Evolutionary conservation across 192 early-diverging fungal genomes (phyloP).

Genomic region (Ramicandelaber brevisporus): DNA sequence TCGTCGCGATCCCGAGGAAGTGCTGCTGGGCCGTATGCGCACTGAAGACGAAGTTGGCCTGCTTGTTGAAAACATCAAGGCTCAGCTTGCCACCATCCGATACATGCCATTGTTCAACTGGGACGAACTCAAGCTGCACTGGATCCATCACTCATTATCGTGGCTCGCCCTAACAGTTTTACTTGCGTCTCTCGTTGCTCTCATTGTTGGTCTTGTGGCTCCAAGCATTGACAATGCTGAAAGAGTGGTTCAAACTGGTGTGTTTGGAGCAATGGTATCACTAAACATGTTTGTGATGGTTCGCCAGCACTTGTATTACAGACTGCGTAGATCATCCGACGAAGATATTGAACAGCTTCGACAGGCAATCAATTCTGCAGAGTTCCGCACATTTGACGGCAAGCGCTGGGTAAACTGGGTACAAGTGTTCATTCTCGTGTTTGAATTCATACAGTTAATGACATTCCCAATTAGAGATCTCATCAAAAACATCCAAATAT

Average conservation of each 20-base stretch:
- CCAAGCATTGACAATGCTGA: too few species aligned
- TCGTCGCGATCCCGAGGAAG: slow-evolving; percentile 19
- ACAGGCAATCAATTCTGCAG: slow-evolving; percentile 14
- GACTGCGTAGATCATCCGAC: slow-evolving; percentile 12
- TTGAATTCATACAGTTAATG: slow-evolving; percentile 57
- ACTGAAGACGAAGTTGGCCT: slow-evolving; percentile 29
- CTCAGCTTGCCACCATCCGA: slow-evolving; percentile 19
- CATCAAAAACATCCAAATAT: slow-evolving; percentile 16
- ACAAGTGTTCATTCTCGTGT: slow-evolving; percentile 37
- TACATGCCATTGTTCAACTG: slow-evolving; percentile 20
- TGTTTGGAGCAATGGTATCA: slow-evolving; percentile 11
- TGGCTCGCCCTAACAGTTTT: slow-evolving; percentile 16
- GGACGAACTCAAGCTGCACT: slow-evolving; percentile 18
- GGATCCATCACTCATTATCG: slow-evolving; percentile 17
- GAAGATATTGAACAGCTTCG: slow-evolving; percentile 16
- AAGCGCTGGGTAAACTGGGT: slow-evolving; percentile 37
- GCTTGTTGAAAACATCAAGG: slow-evolving; percentile 24
- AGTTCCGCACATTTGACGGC: slow-evolving; percentile 12
- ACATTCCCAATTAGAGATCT: slow-evolving; percentile 57
- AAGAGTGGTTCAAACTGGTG: slow-evolving; percentile 12
- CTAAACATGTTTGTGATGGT: slow-evolving; percentile 20
- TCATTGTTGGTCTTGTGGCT: slow-evolving; percentile 9
- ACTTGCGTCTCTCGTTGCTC: slow-evolving; percentile 6
- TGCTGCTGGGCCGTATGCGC: slow-evolving; percentile 22
- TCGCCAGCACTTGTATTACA: slow-evolving; percentile 22